Evolutionary conservation across 176 grass and related monocot species (phyloP).

Genomic region (Zoysia pacifica): DNA sequence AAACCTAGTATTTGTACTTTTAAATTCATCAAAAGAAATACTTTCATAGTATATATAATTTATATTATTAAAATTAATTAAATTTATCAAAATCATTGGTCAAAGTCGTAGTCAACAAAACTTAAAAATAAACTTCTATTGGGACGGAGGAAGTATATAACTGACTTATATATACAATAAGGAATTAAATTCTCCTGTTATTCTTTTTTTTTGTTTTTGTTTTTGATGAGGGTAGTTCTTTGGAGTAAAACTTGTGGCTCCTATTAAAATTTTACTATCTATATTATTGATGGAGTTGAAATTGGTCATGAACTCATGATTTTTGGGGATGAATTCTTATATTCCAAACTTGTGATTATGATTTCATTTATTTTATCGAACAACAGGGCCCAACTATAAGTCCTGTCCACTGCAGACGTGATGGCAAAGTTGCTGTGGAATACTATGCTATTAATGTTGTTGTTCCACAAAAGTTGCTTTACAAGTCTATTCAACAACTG

Average conservation of each 20-base stretch:
- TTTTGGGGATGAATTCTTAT: conserved; percentile 3
- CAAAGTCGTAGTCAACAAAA: too few relatives aligned
- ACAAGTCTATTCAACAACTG: conserved; percentile 93
- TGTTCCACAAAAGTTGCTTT: conserved; percentile 79
- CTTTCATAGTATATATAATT: too few relatives aligned
- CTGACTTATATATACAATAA: background rate
- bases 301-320: conserved; percentile 29
- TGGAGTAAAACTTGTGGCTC: background rate
- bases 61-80: too few relatives aligned
- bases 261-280: background rate
- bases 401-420: conserved; percentile 63
- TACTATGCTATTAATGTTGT: conserved; percentile 89
- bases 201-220: background rate
- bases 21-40: too few relatives aligned
- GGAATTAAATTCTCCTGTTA: background rate
- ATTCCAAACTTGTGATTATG: background rate
- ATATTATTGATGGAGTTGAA: background rate
- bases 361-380: conserved; percentile 5
- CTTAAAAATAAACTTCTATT: too few relatives aligned
- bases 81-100: too few relatives aligned
- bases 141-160: too few relatives aligned
- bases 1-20: too few relatives aligned
- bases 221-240: background rate
- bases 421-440: conserved; percentile 72
- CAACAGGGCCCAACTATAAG: conserved; percentile 93